Conservation (phyloP, 306 rosid genomes). For the Vachellia collinsii region DNA sequence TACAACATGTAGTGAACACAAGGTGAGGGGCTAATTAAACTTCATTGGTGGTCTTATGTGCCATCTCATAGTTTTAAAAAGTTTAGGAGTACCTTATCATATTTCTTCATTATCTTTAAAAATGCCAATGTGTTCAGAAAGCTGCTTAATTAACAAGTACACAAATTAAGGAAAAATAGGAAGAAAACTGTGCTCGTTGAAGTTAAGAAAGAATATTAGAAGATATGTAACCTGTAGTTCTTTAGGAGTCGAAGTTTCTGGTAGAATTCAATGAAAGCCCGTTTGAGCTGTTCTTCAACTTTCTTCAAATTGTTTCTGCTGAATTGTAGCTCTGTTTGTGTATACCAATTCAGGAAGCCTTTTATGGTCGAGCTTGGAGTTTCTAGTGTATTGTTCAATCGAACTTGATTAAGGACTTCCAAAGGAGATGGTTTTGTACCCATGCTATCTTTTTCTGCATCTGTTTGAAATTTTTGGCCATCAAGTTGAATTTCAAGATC, state of each 20-base stretch:
- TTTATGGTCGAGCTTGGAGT: too few species aligned
- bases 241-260: conserved; percentile 1
- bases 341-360: too few species aligned
- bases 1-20: conserved; percentile 24
- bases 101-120: conserved; percentile 87
- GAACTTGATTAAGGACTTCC: too few species aligned
- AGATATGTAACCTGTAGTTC: conserved; percentile 51
- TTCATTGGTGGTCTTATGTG: not conserved
- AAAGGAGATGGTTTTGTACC: too few species aligned
- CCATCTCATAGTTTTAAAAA: not conserved
- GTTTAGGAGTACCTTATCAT: conserved; percentile 61
- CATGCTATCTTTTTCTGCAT: too few species aligned
- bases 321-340: too few species aligned
- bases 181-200: not conserved
- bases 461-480: too few species aligned
- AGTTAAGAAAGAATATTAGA: not conserved
- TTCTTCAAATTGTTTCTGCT: too few species aligned
- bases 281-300: too few species aligned
- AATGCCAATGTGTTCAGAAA: conserved; percentile 71
- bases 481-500: too few species aligned
- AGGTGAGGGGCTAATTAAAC: not conserved
- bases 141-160: conserved; percentile 41
- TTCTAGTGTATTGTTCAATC: too few species aligned
- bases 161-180: conserved; percentile 5
- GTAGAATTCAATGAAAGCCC: too few species aligned